Evolutionary conservation across 2,329 filamentous ascomycete genomes (phyloP), one percentile per base, ranked within the genome.

Genomic region (Fusarium xyrophilum): DNA sequence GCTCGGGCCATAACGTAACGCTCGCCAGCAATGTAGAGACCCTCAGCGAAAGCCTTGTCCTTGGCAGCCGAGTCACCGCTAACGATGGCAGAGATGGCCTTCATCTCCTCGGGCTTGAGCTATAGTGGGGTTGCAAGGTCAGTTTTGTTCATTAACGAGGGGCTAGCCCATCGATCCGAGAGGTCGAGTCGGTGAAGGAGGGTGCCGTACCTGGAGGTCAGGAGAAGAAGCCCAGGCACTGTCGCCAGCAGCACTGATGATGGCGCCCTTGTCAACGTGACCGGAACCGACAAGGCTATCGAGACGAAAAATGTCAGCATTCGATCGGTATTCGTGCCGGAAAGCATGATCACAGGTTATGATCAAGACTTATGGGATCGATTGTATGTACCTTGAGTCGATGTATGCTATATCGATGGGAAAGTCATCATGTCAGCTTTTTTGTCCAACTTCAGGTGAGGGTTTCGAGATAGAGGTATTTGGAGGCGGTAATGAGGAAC

Each of bases 181-280:
- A 28, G 43, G 40, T 43, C 23, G 21, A 39, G 55, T 63, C 48
- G 54, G 25, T 46, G 42, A 52, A 30, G 21, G 32, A 60, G 35
- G 39, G 48, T 63, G 62, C 78, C 82, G 79, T 90, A 97, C 93
- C 78, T 85, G 82, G 83, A 97, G 97, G 72, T 85, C 87, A 56
- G 86, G 25, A 30, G 89, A 89, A 42, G 84, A 79, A 65, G 93
- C 93, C 93, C 93, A 96, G 74, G 88, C 85, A 78, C 90, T 93
- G 81, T 92, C 91, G 75, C 93, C 92, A 73, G 91, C 91, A 70
- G 82, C 83, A 81, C 91, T 93, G 84, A 96, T 89, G 79, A 97
- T 93, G 77, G 92, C 91, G 75, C 87, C 93, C 83, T 93, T 90
- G 83, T 96, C 91, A 77, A 97, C 82, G 79, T 94, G 90, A 76